Percentiles rank a stretch among this genome's conserved stretches.
Conservation (phyloP, 805 yeast genomes). For the Sugiyamaella marilandica region DNA sequence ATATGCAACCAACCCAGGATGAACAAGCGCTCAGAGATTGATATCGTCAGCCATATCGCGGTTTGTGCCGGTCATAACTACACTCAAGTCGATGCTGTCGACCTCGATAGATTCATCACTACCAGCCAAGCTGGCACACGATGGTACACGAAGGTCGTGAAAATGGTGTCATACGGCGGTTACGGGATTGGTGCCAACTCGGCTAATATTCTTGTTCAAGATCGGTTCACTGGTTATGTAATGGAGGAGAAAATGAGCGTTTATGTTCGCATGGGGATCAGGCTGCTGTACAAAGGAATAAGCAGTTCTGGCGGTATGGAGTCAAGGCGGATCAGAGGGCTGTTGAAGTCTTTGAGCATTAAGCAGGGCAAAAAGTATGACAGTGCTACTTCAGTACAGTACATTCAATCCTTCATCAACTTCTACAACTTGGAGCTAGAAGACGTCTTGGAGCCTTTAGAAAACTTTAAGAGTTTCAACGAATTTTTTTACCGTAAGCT, state of each 20-base stretch:
- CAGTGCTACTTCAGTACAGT: conserved; percentile 54
- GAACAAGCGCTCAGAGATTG: conserved; percentile 50
- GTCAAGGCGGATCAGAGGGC: conserved; percentile 49
- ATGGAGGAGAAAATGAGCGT: conserved; percentile 90
- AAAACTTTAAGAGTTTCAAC: conserved; percentile 65
- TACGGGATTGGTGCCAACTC: conserved; percentile 82
- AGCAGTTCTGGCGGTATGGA: conserved; percentile 46
- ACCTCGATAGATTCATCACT: conserved; percentile 68
- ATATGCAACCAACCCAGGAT: conserved; percentile 63
- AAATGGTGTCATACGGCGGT: conserved; percentile 84
- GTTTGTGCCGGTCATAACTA: conserved; percentile 77
- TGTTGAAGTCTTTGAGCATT: conserved; percentile 60
- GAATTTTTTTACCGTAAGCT: conserved; percentile 83
- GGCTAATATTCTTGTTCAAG: conserved; percentile 92
- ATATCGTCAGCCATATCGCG: conserved; percentile 81
- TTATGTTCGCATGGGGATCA: conserved; percentile 80
- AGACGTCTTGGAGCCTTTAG: conserved; percentile 56
- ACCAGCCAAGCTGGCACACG: conserved; percentile 77
- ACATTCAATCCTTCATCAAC: conserved; percentile 70
- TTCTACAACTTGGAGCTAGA: conserved; percentile 76
- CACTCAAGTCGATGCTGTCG: conserved; percentile 59
- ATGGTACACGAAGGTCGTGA: conserved; percentile 81
- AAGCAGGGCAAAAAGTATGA: conserved; percentile 88
- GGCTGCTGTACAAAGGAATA: conserved; percentile 74
- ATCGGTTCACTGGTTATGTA: conserved; percentile 81